phyloP scores from a whole-genome alignment of 345 rosid species.

The Bruguiera sexangula region DNA sequence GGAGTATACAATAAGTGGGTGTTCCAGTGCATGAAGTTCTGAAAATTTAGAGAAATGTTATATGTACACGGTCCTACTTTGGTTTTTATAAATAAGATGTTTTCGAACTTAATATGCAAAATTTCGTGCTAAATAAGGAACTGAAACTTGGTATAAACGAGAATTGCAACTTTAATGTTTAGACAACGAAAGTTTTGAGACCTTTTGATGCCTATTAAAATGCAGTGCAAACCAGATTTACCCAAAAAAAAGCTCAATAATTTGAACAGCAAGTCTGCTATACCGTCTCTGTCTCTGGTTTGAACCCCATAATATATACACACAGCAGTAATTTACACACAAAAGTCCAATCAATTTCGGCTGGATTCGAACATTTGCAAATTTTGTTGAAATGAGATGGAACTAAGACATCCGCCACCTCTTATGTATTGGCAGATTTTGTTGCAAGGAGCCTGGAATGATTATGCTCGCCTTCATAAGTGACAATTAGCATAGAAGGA shows the following conservation, averaged over 20 bases:
- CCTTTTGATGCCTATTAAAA: slow-evolving; percentile 1
- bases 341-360: background rate
- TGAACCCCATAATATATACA: background rate
- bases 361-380: background rate
- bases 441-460: slow-evolving; percentile 54
- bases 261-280: background rate
- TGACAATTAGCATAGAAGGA: slow-evolving; percentile 69
- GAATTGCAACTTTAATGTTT: background rate
- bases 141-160: background rate
- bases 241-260: background rate
- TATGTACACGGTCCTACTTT: too few relatives aligned
- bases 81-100: too few relatives aligned
- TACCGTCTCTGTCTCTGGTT: slow-evolving; percentile 2
- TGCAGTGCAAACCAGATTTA: slow-evolving; percentile 10
- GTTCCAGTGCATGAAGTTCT: too few relatives aligned
- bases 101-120: too few relatives aligned
- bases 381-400: background rate
- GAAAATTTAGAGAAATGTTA: too few relatives aligned
- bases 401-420: background rate
- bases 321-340: slow-evolving; percentile 12
- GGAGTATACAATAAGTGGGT: background rate
- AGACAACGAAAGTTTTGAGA: slow-evolving; percentile 6
- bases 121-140: background rate
- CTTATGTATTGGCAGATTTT: slow-evolving; percentile 58
- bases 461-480: slow-evolving; percentile 76